phyloP scores from a whole-genome alignment of 2,329 filamentous ascomycete species.

The Emmonsia crescens region DNA sequence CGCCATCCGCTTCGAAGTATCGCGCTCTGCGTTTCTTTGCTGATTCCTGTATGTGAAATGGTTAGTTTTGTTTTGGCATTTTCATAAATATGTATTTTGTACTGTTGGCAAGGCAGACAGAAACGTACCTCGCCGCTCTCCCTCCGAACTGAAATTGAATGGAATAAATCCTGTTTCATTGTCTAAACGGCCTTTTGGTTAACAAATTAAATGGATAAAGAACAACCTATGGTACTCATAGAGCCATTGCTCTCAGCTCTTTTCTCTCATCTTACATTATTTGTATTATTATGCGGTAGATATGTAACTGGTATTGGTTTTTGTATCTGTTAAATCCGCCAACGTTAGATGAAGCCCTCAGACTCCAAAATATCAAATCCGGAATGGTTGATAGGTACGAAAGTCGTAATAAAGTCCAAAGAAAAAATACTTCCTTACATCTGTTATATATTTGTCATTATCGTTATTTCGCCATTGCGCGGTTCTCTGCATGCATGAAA shows the following conservation, averaged over 20 bases:
- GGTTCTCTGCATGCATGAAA: not conserved
- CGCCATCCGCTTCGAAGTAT: not conserved
- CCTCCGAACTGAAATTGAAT: not conserved
- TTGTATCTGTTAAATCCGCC: not conserved
- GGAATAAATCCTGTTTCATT: not conserved
- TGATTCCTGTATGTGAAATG: not conserved
- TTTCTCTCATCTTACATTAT: not conserved
- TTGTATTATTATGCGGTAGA: not conserved
- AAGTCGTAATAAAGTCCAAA: not conserved
- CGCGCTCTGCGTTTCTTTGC: not conserved
- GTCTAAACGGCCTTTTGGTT: not conserved
- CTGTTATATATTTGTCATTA: not conserved
- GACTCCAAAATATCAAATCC: not conserved
- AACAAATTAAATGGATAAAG: not conserved
- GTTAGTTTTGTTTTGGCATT: too few relatives aligned
- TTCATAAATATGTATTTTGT: too few relatives aligned
- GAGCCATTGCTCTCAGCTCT: too few relatives aligned
- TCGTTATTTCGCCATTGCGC: not conserved
- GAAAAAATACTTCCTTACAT: not conserved
- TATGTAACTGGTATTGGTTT: not conserved
- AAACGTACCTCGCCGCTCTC: not conserved
- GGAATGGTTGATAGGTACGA: not conserved
- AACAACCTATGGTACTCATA: not conserved
- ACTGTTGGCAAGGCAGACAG: not conserved
- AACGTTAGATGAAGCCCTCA: not conserved